Percentiles rank a stretch among this genome's conserved stretches.
Evolutionary conservation across 305 asterid species (phyloP).

Genomic region (Fraxinus ornus): DNA sequence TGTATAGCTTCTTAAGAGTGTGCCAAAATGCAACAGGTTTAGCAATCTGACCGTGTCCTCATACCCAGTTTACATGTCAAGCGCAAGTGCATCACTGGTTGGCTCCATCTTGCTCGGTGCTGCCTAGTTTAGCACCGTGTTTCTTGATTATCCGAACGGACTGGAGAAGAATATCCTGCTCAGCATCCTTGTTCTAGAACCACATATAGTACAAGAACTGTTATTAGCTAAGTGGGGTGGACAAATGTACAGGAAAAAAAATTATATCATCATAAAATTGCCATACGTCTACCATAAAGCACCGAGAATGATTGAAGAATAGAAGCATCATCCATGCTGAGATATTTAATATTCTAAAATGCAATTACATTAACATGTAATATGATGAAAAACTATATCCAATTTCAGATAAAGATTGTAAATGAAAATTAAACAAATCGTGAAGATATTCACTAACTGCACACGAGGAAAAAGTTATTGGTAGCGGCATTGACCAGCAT

Average conservation of each 20-base stretch:
- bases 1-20: not conserved
- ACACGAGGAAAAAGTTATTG: not conserved
- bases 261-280: constrained; percentile 3
- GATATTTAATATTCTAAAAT: not conserved
- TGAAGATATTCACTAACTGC: not conserved
- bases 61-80: not conserved
- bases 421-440: not conserved
- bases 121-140: constrained; percentile 69
- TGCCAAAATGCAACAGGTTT: not conserved
- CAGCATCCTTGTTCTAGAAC: constrained; percentile 65
- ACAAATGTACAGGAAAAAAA: not conserved
- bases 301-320: not conserved
- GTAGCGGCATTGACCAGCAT: not conserved
- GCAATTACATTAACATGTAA: constrained; percentile 1
- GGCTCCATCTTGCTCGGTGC: constrained; percentile 7
- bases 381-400: not conserved
- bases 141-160: constrained; percentile 65
- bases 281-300: not conserved
- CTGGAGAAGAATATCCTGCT: constrained; percentile 71
- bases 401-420: not conserved
- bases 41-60: not conserved
- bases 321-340: not conserved
- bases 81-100: not conserved
- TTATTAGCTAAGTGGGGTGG: constrained; percentile 11
- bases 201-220: constrained; percentile 16